These are phyloP conservation scores for Hirsutella thompsonii DNA, from an alignment of 2,329 filamentous ascomycete genomes.

Conservation along the genomic window DNA sequence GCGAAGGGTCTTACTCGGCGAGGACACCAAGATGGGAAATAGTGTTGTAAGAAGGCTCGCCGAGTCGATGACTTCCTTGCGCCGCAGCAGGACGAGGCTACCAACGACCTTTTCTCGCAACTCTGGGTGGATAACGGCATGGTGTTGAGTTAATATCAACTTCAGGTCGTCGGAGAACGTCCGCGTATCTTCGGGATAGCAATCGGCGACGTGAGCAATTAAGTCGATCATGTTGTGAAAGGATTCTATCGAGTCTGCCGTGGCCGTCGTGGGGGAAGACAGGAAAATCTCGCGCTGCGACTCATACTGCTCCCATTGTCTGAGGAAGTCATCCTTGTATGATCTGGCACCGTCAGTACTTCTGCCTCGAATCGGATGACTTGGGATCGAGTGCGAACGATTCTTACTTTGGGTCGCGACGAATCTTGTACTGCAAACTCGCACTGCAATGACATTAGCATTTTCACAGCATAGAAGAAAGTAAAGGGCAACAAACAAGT, in stretches of 20 bases:
- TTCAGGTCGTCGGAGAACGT: constrained; percentile 73
- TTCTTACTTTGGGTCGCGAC: constrained; percentile 66
- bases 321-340: constrained; percentile 78
- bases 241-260: constrained; percentile 66
- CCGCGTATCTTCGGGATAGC: constrained; percentile 70
- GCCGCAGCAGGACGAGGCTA: constrained; percentile 72
- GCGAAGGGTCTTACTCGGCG: constrained; percentile 79
- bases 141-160: constrained; percentile 67
- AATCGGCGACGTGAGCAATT: constrained; percentile 85
- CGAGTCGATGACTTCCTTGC: constrained; percentile 88
- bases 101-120: constrained; percentile 90
- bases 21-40: constrained; percentile 90
- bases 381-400: neutral
- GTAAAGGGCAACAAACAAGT: constrained; percentile 42
- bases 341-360: constrained; percentile 36
- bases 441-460: constrained; percentile 35
- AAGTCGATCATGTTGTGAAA: constrained; percentile 90
- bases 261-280: constrained; percentile 64
- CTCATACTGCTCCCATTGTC: constrained; percentile 85
- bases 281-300: constrained; percentile 86
- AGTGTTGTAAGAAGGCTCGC: constrained; percentile 71
- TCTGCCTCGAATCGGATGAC: neutral
- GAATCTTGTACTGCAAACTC: constrained; percentile 84
- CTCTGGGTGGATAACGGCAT: constrained; percentile 70
- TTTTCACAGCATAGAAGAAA: neutral